Base-by-base conservation (phyloP, 129 eudicot species). In the Glebionis coronaria region DNA sequence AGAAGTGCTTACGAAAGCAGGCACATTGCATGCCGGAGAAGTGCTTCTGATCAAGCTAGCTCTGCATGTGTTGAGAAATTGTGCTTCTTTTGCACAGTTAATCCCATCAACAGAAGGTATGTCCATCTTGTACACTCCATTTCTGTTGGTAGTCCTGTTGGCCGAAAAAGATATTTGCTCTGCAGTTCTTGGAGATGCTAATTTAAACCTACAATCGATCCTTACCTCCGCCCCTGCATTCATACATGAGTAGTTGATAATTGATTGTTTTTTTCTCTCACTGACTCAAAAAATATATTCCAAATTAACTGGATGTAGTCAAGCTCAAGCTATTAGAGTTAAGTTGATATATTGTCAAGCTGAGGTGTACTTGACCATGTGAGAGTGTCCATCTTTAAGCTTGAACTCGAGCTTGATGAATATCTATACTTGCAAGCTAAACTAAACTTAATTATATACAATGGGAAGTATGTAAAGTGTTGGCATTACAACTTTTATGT, bases 31-130 rank as follows among this genome's bases (percentile, higher is more conserved):
- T n/a, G 79, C 68, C 13, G 91, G 53, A 57, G 81, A 68, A 4
- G 88, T 51, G 78, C 87, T 75, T 14, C 50, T 66, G 14, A 89
- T 21, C 51, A 93, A 63, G 72, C 73, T 88, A 18, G 95, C 98
- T 68, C 90, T 73, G 69, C 98, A 93, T 13, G 76, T 61, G 50
- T 80, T 82, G 13, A 79, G 86, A 4, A 93, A 71, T 28, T 77
- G 76, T 21, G 78, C 79, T 31, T 82, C 93, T 74, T 81, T 78
- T 4, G 97, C 97, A 63, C 99, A 93, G 47, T 93, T 81, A 20
- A 93, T 77, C 47, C 99, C 99, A 65, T 93, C 99, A 9, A 93
- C 90, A 3, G 95, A 68, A 12, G 93, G 93, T 44, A 93, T 78
- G 44, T 84, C 88, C 31, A 93, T 56, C 81, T 73, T 93, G 79